These are phyloP conservation scores for Tylopilus sp. DNA, from an alignment of 768 basidiomycete genomes.

Conservation along the genomic window DNA sequence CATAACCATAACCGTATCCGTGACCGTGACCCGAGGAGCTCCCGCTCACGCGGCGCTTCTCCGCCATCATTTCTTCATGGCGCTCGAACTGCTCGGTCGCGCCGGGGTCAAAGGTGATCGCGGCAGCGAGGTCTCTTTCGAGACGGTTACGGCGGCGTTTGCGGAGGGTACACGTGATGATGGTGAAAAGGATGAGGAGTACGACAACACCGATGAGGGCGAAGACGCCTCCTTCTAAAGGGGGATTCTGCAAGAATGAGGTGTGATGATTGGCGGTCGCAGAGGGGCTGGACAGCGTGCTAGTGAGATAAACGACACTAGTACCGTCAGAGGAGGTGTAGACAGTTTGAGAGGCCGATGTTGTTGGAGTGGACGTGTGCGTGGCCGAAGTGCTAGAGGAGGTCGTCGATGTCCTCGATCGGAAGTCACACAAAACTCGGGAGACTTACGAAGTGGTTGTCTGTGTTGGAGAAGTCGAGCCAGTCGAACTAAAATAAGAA, in stretches of 20 bases:
- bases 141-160: slow-evolving; percentile 41
- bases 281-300: slow-evolving; percentile 28
- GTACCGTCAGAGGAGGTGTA: slow-evolving; percentile 24
- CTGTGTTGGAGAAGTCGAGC: slow-evolving; percentile 15
- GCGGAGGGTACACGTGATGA: slow-evolving; percentile 48
- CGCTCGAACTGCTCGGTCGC: slow-evolving; percentile 27
- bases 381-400: slow-evolving; percentile 8
- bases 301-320: slow-evolving; percentile 30
- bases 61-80: slow-evolving; percentile 11
- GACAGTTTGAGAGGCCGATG: slow-evolving; percentile 15
- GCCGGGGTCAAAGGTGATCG: slow-evolving; percentile 51
- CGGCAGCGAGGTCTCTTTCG: slow-evolving; percentile 37
- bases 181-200: slow-evolving; percentile 43
- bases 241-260: slow-evolving; percentile 62
- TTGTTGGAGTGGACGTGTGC: slow-evolving; percentile 17
- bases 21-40: slow-evolving; percentile 26
- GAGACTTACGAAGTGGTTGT: slow-evolving; percentile 20
- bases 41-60: slow-evolving; percentile 23
- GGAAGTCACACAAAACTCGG: background rate
- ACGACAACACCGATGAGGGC: slow-evolving; percentile 46
- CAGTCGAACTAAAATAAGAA: slow-evolving; percentile 25
- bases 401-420: slow-evolving; percentile 11
- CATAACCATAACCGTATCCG: slow-evolving; percentile 18
- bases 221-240: slow-evolving; percentile 60
- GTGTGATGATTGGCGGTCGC: slow-evolving; percentile 20